Base-by-base conservation (phyloP, 352 stramenopile genomes). In the Thalassiosira gravida region DNA sequence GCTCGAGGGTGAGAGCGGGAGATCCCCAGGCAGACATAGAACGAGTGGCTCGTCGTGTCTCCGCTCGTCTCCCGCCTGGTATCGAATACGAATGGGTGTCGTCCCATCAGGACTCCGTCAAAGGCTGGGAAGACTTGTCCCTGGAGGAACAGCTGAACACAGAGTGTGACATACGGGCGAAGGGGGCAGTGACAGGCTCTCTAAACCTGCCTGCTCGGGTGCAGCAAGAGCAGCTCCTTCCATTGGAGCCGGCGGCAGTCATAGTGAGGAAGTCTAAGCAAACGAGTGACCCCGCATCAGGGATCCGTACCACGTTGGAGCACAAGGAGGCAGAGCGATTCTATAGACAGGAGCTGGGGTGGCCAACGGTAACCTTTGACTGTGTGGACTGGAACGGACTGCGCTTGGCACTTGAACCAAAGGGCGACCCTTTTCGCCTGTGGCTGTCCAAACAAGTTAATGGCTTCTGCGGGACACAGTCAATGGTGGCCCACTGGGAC, bases 81-180 rank as follows among this genome's bases (percentile, higher is more conserved):
- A 25, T 74, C 16, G 11, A 42, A 2, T 80, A 74, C 52, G 14
- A 61, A 11, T 64, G 73, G 14, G 58, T 80, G 2, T 32, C 57
- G 20, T 32, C 25, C 1, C 71, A 80, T 57, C 50, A 63, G 25
- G 71, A 80, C 24, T 27, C 18, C 2, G 3, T 61, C 13, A 30
- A 57, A 24, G 24, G 50, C 20, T 67, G 57, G 62, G 20, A 5
- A 0, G 1, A 80, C 1, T 25, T 80, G 5, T 53, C 29, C 57
- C 49, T 66, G 1, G 46, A 44, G 3, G 14, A 62, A 22, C 57
- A 77, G 35, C 25, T 77, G 0, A 77, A 77, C 22, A 46, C 58
- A 20, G 27, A 65, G 2, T 77, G 68, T 18, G 55, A 77, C 30
- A 1, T n/a, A 5, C 14, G 58, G 6, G 71, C 71, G 13, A 80